Evolutionary conservation across 768 basidiomycete genomes (phyloP).

Genomic region (Coprinopsis strossmayeri): DNA sequence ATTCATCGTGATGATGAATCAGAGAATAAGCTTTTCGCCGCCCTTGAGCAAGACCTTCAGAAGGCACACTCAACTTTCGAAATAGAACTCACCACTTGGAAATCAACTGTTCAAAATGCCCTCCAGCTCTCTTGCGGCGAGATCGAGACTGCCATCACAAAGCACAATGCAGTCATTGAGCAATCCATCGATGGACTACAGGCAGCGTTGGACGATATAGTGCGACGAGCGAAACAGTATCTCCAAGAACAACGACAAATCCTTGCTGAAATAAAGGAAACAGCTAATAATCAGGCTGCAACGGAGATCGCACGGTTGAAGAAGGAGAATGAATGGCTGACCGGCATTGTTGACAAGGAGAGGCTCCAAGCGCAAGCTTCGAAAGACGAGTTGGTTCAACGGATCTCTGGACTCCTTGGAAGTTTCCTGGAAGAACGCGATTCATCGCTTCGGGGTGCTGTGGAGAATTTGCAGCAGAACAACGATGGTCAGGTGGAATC

Average conservation of each 20-base stretch:
- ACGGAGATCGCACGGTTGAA: conserved; percentile 56
- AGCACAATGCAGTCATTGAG: conserved; percentile 47
- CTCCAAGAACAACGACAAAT: conserved; percentile 48
- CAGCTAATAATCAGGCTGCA: conserved; percentile 37
- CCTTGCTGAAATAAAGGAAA: conserved; percentile 39
- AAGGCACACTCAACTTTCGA: conserved; percentile 24
- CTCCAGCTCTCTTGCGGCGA: conserved; percentile 33
- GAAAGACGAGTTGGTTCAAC: conserved; percentile 68
- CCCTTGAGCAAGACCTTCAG: conserved; percentile 42
- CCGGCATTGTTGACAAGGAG: conserved; percentile 58
- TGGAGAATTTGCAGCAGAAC: conserved; percentile 39
- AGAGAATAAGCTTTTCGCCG: conserved; percentile 45
- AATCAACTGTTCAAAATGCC: conserved; percentile 32
- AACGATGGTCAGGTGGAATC: conserved; percentile 53
- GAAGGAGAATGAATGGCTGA: conserved; percentile 64
- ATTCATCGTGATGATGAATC: conserved; percentile 52
- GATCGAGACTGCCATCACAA: conserved; percentile 34
- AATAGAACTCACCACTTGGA: conserved; percentile 13
- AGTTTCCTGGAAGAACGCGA: conserved; percentile 69
- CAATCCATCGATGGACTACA: conserved; percentile 52
- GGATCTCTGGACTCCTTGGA: conserved; percentile 64
- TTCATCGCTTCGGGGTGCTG: conserved; percentile 51
- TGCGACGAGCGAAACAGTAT: conserved; percentile 52
- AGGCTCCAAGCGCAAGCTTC: conserved; percentile 58
- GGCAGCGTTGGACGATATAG: conserved; percentile 52